Conservation (phyloP, 345 rosid genomes). For the Balakata baccata region DNA sequence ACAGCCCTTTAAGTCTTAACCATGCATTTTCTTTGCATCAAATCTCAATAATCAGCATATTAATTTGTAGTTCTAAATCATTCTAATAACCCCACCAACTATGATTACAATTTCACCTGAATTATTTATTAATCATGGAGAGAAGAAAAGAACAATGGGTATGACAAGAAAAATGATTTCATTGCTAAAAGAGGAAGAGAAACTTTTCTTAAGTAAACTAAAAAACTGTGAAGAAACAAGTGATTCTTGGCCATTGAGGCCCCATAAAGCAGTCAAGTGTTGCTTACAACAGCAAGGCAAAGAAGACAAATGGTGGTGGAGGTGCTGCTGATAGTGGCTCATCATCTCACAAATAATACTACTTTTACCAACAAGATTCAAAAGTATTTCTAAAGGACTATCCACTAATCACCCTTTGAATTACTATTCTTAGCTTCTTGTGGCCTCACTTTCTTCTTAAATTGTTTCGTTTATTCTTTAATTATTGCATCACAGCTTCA, state of each 20-base stretch:
- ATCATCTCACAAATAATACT: slow-evolving; percentile 26
- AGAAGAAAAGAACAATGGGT: background rate
- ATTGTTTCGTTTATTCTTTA: background rate
- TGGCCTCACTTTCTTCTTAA: too few species aligned
- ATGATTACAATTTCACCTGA: slow-evolving; percentile 14
- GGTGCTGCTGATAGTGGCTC: slow-evolving; percentile 57
- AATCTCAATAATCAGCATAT: too few species aligned
- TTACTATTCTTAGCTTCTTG: slow-evolving; percentile 16
- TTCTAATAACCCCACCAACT: too few species aligned
- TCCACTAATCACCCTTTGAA: slow-evolving; percentile 25
- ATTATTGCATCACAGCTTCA: slow-evolving; percentile 16
- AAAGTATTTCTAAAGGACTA: slow-evolving; percentile 24
- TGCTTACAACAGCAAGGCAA: slow-evolving; percentile 36
- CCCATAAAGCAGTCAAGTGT: slow-evolving; percentile 20
- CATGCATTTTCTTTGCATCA: too few species aligned
- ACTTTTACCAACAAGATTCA: slow-evolving; percentile 19
- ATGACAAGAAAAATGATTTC: background rate
- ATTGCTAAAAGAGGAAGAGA: slow-evolving; percentile 8
- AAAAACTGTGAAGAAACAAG: slow-evolving; percentile 11
- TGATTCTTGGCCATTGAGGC: background rate
- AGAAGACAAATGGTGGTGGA: slow-evolving; percentile 62
- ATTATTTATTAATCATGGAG: background rate
- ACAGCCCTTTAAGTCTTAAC: slow-evolving; percentile 18
- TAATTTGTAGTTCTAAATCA: too few species aligned
- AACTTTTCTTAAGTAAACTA: slow-evolving; percentile 18